Base-by-base conservation (phyloP, 306 rosid genomes). In the Hylodesmum podocarpum region DNA sequence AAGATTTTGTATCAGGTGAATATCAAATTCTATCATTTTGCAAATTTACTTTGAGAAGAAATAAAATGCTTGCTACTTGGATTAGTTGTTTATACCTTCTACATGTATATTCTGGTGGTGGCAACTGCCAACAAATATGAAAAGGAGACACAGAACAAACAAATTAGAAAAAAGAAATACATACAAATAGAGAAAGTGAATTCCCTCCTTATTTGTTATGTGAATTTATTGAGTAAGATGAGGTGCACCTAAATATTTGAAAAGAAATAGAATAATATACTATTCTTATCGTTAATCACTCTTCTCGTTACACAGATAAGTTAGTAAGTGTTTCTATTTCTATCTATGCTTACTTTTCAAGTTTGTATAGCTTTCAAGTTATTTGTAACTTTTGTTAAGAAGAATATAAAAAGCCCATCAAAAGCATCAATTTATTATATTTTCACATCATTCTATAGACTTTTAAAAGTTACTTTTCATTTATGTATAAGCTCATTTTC, bases 41-140 rank as follows among this genome's bases (percentile, higher is more conserved):
- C 64, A 27, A 68, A 36, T 27, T 75, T 58, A 8, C 36, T 34
- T 40, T 76, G 74, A 61, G 43, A 63, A 75, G 77, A 75, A 67
- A 75, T 75, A 75, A 81, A 63, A 70, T 51, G 73, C 53, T 47
- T 11, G 53, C 41, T 44, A 25, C 53, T 40, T 75, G 72, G 78
- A 55, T 72, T 22, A 5, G 54, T 72, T 72, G 18, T 24, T 24
- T 21, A 37, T 8, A 54, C 4, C 11, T 22, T 55, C 15, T 34
- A 7, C 46, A 49, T 11, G 1, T 16, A 8, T 15, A 14, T 24
- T 43, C 3, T 65, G 31, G 8, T 10, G 5, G 34, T 70, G 47
- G 49, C 5, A 51, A 66, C 44, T 36, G 25, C 21, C 18, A 14
- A 33, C 18, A 14, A 64, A 31, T 21, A 15, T 8, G 61, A 29